phyloP scores from a whole-genome alignment of 2,329 filamentous ascomycete species.

The Ascocoryne sarcoides region DNA sequence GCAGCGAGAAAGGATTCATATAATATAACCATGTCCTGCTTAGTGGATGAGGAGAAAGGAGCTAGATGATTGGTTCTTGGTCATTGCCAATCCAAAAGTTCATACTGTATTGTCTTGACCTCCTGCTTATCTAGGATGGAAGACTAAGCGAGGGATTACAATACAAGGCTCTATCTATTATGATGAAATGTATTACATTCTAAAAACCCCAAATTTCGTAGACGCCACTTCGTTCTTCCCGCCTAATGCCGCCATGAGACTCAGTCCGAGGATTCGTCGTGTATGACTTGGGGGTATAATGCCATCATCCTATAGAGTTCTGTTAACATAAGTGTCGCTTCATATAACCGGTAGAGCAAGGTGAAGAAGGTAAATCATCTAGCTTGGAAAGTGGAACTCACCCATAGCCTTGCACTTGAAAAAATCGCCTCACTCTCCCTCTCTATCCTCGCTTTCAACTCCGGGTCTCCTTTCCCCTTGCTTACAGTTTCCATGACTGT shows the following conservation, averaged over 20 bases:
- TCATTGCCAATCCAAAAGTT: too few species aligned
- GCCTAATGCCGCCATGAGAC: slow-evolving; percentile 62
- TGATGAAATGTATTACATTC: slow-evolving; percentile 49
- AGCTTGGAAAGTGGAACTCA: slow-evolving; percentile 14
- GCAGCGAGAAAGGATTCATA: too few species aligned
- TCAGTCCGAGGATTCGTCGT: slow-evolving; percentile 60
- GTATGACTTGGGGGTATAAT: slow-evolving; percentile 73
- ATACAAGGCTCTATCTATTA: not conserved
- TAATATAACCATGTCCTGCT: too few species aligned
- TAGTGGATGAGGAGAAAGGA: too few species aligned
- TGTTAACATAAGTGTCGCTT: slow-evolving; percentile 9
- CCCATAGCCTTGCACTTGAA: slow-evolving; percentile 85
- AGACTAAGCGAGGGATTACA: too few species aligned
- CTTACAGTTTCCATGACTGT: slow-evolving; percentile 86
- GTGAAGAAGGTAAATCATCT: slow-evolving; percentile 5
- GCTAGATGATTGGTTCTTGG: too few species aligned
- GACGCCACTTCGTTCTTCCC: slow-evolving; percentile 54
- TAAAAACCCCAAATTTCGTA: slow-evolving; percentile 71
- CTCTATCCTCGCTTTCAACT: slow-evolving; percentile 77
- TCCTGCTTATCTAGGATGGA: too few species aligned
- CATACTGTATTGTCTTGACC: too few species aligned
- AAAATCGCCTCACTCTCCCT: slow-evolving; percentile 82
- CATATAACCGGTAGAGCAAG: slow-evolving; percentile 4
- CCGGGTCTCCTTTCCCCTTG: slow-evolving; percentile 52
- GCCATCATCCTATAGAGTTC: slow-evolving; percentile 55